Conservation (phyloP, 2,329 filamentous ascomycete species). For the Emmonsia crescens region DNA sequence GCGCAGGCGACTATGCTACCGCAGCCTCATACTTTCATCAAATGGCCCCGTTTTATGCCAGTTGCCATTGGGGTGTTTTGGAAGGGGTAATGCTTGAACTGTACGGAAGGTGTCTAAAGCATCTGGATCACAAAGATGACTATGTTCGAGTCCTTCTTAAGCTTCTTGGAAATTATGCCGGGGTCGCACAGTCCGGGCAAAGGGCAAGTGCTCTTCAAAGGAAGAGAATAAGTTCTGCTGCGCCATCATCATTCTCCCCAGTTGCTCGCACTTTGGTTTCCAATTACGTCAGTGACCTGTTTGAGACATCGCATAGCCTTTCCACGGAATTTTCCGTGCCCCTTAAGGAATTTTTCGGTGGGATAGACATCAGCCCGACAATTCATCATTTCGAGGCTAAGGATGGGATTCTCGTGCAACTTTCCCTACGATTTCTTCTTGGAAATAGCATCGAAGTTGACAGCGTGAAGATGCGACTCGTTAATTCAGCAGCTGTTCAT, state of each 20-base stretch:
- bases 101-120: conserved; percentile 71
- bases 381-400: conserved; percentile 58
- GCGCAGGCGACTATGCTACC: conserved; percentile 58
- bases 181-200: conserved; percentile 23
- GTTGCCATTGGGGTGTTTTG: conserved; percentile 64
- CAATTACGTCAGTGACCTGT: conserved; percentile 31
- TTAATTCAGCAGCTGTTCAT: conserved; percentile 44
- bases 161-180: conserved; percentile 39
- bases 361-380: conserved; percentile 55
- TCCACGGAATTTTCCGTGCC: conserved; percentile 56
- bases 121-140: conserved; percentile 64
- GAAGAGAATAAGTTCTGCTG: conserved; percentile 12
- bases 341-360: conserved; percentile 62
- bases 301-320: conserved; percentile 39
- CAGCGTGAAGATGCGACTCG: conserved; percentile 52
- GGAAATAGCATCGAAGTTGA: conserved; percentile 59
- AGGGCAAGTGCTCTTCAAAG: conserved; percentile 15
- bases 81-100: conserved; percentile 77
- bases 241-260: conserved; percentile 20
- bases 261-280: conserved; percentile 18
- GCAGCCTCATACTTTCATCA: conserved; percentile 70
- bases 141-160: conserved; percentile 67
- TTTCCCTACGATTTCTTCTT: conserved; percentile 62
- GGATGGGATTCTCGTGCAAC: conserved; percentile 62
- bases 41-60: conserved; percentile 67